Percentiles rank a stretch among this genome's conserved stretches.
Evolutionary conservation across 169 alveolate species (phyloP).

Genomic region (Plasmodium sp.): DNA sequence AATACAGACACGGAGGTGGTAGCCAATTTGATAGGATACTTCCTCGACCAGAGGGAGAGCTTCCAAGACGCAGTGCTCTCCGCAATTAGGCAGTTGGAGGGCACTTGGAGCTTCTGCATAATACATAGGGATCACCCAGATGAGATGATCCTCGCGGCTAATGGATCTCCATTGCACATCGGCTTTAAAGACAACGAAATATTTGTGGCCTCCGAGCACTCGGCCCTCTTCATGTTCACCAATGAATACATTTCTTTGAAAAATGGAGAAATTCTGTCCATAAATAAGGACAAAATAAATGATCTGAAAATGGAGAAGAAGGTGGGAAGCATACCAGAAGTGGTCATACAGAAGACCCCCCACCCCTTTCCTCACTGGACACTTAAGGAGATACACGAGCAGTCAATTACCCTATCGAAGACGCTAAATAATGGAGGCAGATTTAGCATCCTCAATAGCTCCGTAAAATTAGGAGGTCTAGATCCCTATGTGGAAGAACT

Average conservation of each 20-base stretch:
- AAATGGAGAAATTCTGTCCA: slow-evolving; percentile 91
- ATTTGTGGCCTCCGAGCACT: slow-evolving; percentile 94
- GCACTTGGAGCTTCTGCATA: slow-evolving; percentile 97
- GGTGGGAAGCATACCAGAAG: slow-evolving; percentile 67
- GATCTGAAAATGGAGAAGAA: slow-evolving; percentile 78
- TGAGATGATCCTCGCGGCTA: slow-evolving; percentile 92
- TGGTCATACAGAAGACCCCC: slow-evolving; percentile 85
- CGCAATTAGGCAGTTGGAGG: slow-evolving; percentile 91
- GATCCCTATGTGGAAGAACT: slow-evolving; percentile 76
- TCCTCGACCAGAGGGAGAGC: slow-evolving; percentile 88
- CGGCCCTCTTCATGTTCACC: slow-evolving; percentile 94
- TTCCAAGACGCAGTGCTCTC: slow-evolving; percentile 89
- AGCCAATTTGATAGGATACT: slow-evolving; percentile 94
- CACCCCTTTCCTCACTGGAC: slow-evolving; percentile 94
- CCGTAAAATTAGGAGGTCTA: slow-evolving; percentile 75
- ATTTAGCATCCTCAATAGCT: slow-evolving; percentile 27
- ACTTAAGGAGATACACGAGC: slow-evolving; percentile 92
- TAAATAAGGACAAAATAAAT: slow-evolving; percentile 85
- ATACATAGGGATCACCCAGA: slow-evolving; percentile 91
- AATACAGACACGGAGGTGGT: slow-evolving; percentile 98
- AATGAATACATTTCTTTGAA: slow-evolving; percentile 91
- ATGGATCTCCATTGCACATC: slow-evolving; percentile 94
- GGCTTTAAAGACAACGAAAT: slow-evolving; percentile 90
- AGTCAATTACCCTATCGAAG: slow-evolving; percentile 79
- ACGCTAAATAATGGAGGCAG: slow-evolving; percentile 67